Percentiles rank a stretch among this genome's conserved stretches.
phyloP scores from a whole-genome alignment of 225 moss, liverwort and hornwort genomes.

The Neckera pumila region DNA sequence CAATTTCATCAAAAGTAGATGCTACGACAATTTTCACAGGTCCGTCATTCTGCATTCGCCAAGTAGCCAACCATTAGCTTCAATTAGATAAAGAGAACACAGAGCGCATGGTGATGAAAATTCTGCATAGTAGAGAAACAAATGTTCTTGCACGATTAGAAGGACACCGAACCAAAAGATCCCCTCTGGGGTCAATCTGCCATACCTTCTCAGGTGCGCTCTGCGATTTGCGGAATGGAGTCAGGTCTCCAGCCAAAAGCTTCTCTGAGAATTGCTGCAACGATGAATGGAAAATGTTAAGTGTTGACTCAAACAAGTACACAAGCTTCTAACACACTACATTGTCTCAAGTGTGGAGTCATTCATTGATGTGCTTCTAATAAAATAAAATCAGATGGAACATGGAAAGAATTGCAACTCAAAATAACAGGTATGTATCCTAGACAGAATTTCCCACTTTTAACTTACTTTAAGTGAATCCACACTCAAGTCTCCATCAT shows the following conservation, averaged over 20 bases:
- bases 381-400: background rate
- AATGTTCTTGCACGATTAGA: background rate
- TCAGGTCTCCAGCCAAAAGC: slow-evolving; percentile 42
- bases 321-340: background rate
- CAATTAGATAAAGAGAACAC: background rate
- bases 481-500: slow-evolving; percentile 49
- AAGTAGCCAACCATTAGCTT: background rate
- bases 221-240: slow-evolving; percentile 53
- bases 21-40: slow-evolving; percentile 77
- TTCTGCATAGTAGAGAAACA: background rate
- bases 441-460: background rate
- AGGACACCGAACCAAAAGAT: background rate
- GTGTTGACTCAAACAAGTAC: background rate
- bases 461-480: slow-evolving; percentile 48
- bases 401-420: background rate
- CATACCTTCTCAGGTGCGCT: slow-evolving; percentile 57
- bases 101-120: background rate
- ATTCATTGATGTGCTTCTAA: background rate
- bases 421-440: background rate
- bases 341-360: background rate
- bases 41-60: slow-evolving; percentile 57
- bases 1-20: slow-evolving; percentile 64
- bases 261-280: slow-evolving; percentile 68
- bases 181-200: background rate
- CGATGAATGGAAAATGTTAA: background rate